Base-by-base conservation (phyloP, 2,329 filamentous ascomycete genomes). In the Cercospora janseana region DNA sequence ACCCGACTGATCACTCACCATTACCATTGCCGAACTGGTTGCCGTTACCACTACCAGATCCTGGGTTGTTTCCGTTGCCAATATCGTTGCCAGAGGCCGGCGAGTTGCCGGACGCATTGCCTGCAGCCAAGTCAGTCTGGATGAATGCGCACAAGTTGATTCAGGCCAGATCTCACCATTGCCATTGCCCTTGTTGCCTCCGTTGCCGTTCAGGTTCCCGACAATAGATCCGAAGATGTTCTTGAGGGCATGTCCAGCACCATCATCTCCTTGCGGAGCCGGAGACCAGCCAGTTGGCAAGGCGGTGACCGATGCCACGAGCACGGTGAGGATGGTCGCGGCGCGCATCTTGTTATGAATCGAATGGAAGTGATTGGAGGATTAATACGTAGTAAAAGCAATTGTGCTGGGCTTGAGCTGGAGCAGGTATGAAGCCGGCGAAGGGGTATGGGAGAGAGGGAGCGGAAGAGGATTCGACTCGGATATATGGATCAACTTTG, bases 191-290 rank as follows among this genome's bases (percentile, higher is more conserved):
- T 46, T 37, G 31, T 44, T 32, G 4, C 29, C 29, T n/a, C n/a
- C n/a, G n/a, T n/a, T n/a, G 35, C 20, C 35, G 16, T 44, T 50
- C 18, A 27, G 16, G 28, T 42, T 51, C n/a, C 49, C 49, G 24
- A 40, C 42, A 18, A 51, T 51, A 8, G 41, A 46, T 12, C 49
- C 49, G 18, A 46, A 27, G 20, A 46, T 46, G 43, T 32, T 38
- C 41, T 51, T 46, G 26, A 27, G 32, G 34, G 23, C 31, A 9
- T 15, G 4, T 18, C 20, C 7, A n/a, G n/a, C n/a, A n/a, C 20
- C 35, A 13, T 20, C 18, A 37, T 29, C 40, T 23, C n/a, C 18
- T 16, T 34, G 13, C 37, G 43, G 27, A 28, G 24, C 20, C 37
- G 43, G 27, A 28, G 24, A 16, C 12, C 20, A 28, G 16, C 35